Evolutionary conservation across 2,329 filamentous ascomycete genomes (phyloP), one percentile per base, ranked within the genome.

Genomic region (Zalaria obscura): DNA sequence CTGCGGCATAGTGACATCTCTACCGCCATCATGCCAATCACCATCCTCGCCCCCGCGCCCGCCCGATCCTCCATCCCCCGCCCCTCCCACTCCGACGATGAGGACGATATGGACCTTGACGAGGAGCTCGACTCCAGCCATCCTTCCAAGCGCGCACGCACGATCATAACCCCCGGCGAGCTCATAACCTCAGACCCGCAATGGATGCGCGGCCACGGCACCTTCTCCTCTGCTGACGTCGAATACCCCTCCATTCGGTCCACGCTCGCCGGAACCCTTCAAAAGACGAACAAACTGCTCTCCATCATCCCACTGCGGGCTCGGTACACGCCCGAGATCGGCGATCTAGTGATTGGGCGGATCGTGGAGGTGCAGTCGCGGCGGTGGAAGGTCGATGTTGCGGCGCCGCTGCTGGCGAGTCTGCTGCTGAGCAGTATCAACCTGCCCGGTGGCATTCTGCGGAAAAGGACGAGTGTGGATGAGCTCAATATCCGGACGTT

Each of bases 151-250:
- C 59, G 57, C 39, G 54, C 58, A 39, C 61, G 59, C 31, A 62
- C 64, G 36, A 81, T 95, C 50, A 80, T 94, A 51, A 94, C 88
- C 1, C 89, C 89, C 1, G 91, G 89, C 55, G 83, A 93, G 58
- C 66, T 82, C 46, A 84, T 96, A 52, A 95, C 89, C 7, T 75
- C 80, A 49, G 87, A 95, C 62, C 74, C 86, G n/a, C 87, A 95
- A 69, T 96, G 86, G 86, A 96, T 96, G 89, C 65, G 87, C 66
- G 91, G 91, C 54, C 91, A 98, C 66, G 91, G 91, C 51, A 98
- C 91, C 39, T 94, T 85, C 61, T 70, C 83, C 37, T 73, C 75
- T 11, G 6, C 28, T 34, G n/a, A 25, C 36, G 5, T 35, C 32
- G 38, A 62, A 72, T 4, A 66, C 37, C 75, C 73, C 4, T 72